Base-by-base conservation (phyloP, 257 asterid genomes). In the Thymus mandschuricus region DNA sequence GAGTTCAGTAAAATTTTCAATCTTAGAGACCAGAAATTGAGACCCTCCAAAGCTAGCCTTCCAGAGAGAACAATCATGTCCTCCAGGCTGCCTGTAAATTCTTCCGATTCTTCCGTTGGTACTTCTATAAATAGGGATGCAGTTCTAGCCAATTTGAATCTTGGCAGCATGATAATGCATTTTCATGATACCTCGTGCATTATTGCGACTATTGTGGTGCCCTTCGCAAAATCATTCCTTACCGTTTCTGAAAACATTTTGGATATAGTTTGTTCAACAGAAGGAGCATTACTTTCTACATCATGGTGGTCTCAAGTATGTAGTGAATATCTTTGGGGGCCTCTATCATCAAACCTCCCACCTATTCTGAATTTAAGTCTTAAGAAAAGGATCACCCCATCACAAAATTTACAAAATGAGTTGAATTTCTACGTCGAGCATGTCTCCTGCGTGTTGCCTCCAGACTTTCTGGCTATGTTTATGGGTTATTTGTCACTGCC, bases 161-260 rank as follows among this genome's bases (percentile, higher is more conserved):
- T 89, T 64, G 68, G 80, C 80, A 72, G 74, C 68, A 35, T 76
- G 67, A 81, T 79, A 70, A 73, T 91, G 72, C 95, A 94, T 83
- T 86, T 94, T 80, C 99, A 91, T 76, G 97, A 94, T 76, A 80
- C 97, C 52, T 81, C 97, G 6, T 80, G 92, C 82, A 82, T 82
- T 76, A 34, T 94, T 63, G 96, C 89, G 61, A 86, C 86, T 57
- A 62, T 94, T 73, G 78, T 79, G 75, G 75, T 89, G 62, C 89
- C 92, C 60, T 73, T 68, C 46, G 87, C 84, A 84, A 79, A 81
- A 78, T 84, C 88, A 56, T 58, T 64, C 60, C 67, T 85, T 70
- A 76, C 89, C 57, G 27, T 79, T 52, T 77, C 83, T 56, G 86
- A 76, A 30, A 82, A 81, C 81, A 64, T 69, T 77, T 79, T 84